Evolutionary conservation across 2,329 filamentous ascomycete species (phyloP), one percentile per base, ranked within the genome.

Genomic region (Onygena corvina): DNA sequence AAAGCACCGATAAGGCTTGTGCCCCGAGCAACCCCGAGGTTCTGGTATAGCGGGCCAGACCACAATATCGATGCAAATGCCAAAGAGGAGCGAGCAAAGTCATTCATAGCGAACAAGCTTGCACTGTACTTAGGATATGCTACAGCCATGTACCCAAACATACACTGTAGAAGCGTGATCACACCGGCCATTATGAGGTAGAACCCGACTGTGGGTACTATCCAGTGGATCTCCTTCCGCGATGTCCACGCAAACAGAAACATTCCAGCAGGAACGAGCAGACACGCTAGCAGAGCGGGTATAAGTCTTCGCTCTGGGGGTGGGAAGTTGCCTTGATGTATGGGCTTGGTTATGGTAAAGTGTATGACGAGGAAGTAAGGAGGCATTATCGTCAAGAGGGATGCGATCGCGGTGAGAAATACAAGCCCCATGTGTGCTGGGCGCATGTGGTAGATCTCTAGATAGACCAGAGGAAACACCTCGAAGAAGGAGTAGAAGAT

Each of bases 181-280:
- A 56, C 53, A 3, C 58, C 58, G 2, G 50, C 34, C n/a, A 50
- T 74, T 60, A 74, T 75, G 14, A 74, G 67, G 0, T 67, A 64
- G 0, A 69, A 71, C 2, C 71, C 72, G 11, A 76, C 56, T 3
- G 76, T 69, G 0, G 74, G 71, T 2, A 74, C 66, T 46, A 76
- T 65, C 52, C 63, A 68, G n/a, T 67, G 64, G 6, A 64, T 55
- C 4, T 50, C 56, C 4, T 56, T 50, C 38, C 52, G 47, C 8
- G 52, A 56, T 2, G 54, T 52, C 54, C 53, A 57, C 21, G 45
- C 52, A 35, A 57, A 57, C 1, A 56, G 47, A 14, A 57, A 56
- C 11, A 55, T 34, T 14, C 53, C 53, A 7, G 52, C 40, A 1
- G 54, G 52, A 21, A 56, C 53, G 18, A 50, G 53, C 23, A 53